Base-by-base conservation (phyloP, 202 grass and related monocot species). In the Zoysia matrella region DNA sequence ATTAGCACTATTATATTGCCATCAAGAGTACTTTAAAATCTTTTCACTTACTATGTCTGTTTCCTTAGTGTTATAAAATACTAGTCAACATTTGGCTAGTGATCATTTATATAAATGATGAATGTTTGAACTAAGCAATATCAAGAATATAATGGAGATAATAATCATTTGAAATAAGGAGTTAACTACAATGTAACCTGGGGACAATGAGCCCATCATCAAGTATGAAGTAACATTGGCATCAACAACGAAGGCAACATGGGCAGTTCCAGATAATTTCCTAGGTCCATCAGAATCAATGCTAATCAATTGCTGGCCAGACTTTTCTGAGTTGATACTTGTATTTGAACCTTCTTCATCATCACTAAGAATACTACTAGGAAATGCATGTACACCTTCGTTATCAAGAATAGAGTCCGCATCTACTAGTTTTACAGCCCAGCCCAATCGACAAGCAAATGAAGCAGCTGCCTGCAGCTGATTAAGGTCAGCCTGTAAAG, bases 151-250 rank as follows among this genome's bases (percentile, higher is more conserved):
- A 56, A 56, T n/a, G 14, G 14, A 60, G 56, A 7, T 60, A 8
- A 7, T 22, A 39, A 47, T 12, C 1, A 79, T 68, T 36, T 79
- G 30, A 76, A 86, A 82, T 70, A 83, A 71, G 83, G 60, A 83
- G 44, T 40, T 8, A 15, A 62, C 8, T 12, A 46, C 73, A 49
- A 62, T 75, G 71, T 85, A 86, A 98, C 95, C 95, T 95, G 95
- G 95, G 14, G 95, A 98, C 61, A 98, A 55, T 49, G 95, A 98
- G 39, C 95, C 95, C 95, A 98, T 98, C 95, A 98, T 98, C 58
- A 98, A 82, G 83, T 98, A 98, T 40, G 95, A 98, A 76, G 95
- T 98, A 72, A 98, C 92, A 88, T 98, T 98, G 6, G 95, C 95
- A 91, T 98, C 95, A 82, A 98, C 95, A 85, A 98, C 88, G 67